phyloP scores from a whole-genome alignment of 164 flowering plant genomes.

The Annona cherimola region DNA sequence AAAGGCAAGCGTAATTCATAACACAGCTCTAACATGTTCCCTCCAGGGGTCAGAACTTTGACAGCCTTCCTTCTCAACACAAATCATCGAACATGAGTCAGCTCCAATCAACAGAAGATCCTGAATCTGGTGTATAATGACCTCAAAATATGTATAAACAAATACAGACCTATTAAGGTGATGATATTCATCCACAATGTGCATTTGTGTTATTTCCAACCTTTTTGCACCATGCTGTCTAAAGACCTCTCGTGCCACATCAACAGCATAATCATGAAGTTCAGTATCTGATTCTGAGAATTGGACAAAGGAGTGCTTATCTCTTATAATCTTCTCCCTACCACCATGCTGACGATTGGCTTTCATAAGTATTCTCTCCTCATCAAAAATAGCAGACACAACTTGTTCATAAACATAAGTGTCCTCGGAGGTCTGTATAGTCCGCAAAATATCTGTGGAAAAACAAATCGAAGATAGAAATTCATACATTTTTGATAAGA shows the following conservation, averaged over 20 bases:
- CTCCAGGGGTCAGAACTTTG: slow-evolving; percentile 74
- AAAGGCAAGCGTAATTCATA: slow-evolving; percentile 85
- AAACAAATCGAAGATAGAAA: background rate
- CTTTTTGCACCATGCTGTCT: slow-evolving; percentile 77
- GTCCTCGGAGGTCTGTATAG: slow-evolving; percentile 79
- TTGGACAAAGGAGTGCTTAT: slow-evolving; percentile 38
- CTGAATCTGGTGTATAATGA: background rate
- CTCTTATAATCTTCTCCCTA: slow-evolving; percentile 28
- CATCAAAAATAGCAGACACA: slow-evolving; percentile 70
- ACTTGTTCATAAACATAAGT: slow-evolving; percentile 72
- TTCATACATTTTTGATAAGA: background rate
- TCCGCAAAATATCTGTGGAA: slow-evolving; percentile 59
- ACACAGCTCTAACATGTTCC: slow-evolving; percentile 85
- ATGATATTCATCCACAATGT: slow-evolving; percentile 50
- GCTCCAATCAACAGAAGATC: background rate
- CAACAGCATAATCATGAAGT: slow-evolving; percentile 55
- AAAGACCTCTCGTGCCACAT: slow-evolving; percentile 54
- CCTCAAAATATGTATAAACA: slow-evolving; percentile 1
- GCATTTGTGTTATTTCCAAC: slow-evolving; percentile 60
- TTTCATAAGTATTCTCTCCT: slow-evolving; percentile 44
- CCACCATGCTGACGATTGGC: slow-evolving; percentile 37
- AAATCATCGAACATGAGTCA: slow-evolving; percentile 8
- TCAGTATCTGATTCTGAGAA: slow-evolving; percentile 51
- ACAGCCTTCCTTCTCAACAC: slow-evolving; percentile 57
- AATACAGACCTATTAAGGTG: slow-evolving; percentile 45